phyloP scores from a whole-genome alignment of 495 filamentous ascomycete genomes.

The Xylona heveae region DNA sequence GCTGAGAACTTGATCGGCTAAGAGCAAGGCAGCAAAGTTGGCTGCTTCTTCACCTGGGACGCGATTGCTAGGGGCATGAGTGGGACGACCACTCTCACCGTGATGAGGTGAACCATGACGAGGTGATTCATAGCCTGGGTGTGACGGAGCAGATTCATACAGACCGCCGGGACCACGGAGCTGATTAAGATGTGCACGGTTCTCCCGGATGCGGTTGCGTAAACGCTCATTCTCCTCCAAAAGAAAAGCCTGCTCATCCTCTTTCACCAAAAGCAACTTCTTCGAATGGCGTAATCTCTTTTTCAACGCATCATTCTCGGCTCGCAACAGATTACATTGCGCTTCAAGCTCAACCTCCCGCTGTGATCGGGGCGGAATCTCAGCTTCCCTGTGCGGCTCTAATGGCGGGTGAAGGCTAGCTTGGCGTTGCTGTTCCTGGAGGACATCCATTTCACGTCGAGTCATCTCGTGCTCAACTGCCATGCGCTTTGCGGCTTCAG shows the following conservation, averaged over 20 bases:
- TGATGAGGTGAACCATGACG: conserved; percentile 12
- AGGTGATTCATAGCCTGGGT: conserved; percentile 25
- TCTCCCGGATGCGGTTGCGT: conserved; percentile 66
- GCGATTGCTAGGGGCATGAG: conserved; percentile 17
- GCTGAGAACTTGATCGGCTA: conserved; percentile 52
- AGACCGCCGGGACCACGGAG: conserved; percentile 35
- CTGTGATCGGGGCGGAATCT: conserved; percentile 21
- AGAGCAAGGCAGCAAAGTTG: conserved; percentile 53
- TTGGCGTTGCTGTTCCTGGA: conserved; percentile 40
- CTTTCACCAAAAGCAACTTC: conserved; percentile 43
- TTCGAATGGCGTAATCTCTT: conserved; percentile 49
- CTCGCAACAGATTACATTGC: conserved; percentile 35
- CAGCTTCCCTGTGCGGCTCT: conserved; percentile 16
- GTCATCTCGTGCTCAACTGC: conserved; percentile 86
- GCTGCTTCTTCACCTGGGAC: conserved; percentile 16
- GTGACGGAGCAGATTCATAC: conserved; percentile 29
- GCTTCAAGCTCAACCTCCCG: conserved; percentile 24
- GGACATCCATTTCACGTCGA: conserved; percentile 71
- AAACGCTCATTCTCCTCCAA: conserved; percentile 53
- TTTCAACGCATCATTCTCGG: conserved; percentile 38
- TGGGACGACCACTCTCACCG: conserved; percentile 1
- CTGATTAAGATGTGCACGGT: conserved; percentile 59
- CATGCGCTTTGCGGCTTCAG: conserved; percentile 68
- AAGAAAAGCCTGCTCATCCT: conserved; percentile 42
- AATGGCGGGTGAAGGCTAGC: conserved; percentile 17